These are phyloP conservation scores for Phalaenopsis equestris DNA, from an alignment of 106 monocot species.

Conservation along the genomic window DNA sequence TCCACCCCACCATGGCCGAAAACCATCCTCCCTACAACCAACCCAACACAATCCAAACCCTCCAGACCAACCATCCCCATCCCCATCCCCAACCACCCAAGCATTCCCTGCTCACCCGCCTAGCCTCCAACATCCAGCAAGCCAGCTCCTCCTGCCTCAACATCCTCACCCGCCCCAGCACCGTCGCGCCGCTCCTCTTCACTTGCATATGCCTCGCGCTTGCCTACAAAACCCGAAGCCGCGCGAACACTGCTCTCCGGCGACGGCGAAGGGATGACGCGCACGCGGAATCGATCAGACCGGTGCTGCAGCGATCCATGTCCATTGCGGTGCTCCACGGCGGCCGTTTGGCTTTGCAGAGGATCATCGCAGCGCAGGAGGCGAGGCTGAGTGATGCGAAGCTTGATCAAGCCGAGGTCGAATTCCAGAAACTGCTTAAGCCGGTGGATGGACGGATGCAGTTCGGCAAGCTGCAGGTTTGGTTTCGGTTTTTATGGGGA, in stretches of 20 bases:
- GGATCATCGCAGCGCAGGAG: slow-evolving; percentile 22
- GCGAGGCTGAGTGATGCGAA: slow-evolving; percentile 4
- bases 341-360: slow-evolving; percentile 15
- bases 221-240: not conserved
- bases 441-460: not conserved
- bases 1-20: not conserved
- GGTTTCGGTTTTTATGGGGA: too few species aligned
- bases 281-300: too few species aligned
- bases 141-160: not conserved
- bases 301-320: slow-evolving; percentile 11
- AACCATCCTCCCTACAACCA: not conserved
- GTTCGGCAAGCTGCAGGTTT: slow-evolving; percentile 4
- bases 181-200: slow-evolving; percentile 10
- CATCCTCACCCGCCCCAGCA: not conserved
- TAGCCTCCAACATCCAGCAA: not conserved
- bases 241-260: too few species aligned
- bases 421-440: not conserved
- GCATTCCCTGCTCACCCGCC: not conserved
- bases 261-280: not conserved
- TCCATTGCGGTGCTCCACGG: slow-evolving; percentile 23
- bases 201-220: slow-evolving; percentile 3
- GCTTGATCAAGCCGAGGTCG: not conserved
- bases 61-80: not conserved
- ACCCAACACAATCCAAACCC: not conserved
- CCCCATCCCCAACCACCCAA: not conserved